Evolutionary conservation across 164 flowering plant species (phyloP).

Genomic region (Amborella trichopoda): DNA sequence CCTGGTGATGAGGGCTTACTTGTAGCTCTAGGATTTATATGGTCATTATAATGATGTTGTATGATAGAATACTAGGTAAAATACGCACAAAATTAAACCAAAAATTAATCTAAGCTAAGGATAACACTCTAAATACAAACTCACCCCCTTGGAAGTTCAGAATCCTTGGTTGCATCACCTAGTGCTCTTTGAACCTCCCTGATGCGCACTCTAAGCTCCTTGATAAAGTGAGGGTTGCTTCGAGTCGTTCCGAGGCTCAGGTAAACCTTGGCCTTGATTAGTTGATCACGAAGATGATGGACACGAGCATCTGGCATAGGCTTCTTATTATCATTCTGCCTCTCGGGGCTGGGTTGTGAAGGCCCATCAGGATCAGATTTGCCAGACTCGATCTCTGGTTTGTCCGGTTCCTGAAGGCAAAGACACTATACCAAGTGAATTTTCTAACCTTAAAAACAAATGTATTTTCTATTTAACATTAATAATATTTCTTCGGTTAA

Average conservation of each 20-base stretch:
- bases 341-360: conserved; percentile 12
- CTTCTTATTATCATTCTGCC: conserved; percentile 17
- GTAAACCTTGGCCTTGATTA: conserved; percentile 60
- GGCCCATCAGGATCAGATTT: conserved; percentile 15
- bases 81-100: too few species aligned
- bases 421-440: conserved; percentile 18
- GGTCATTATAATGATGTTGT: too few species aligned
- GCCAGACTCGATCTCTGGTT: too few species aligned
- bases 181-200: conserved; percentile 65
- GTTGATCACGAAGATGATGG: conserved; percentile 65
- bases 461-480: not conserved
- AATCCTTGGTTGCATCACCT: conserved; percentile 70
- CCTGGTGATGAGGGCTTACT: too few species aligned
- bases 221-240: conserved; percentile 51
- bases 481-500: not conserved
- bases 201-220: conserved; percentile 58
- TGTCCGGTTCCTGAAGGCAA: conserved; percentile 13
- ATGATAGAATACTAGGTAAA: too few species aligned
- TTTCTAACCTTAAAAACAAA: conserved; percentile 4
- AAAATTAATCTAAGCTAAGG: too few species aligned
- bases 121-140: conserved; percentile 6
- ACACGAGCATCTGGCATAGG: conserved; percentile 38
- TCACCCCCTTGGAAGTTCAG: conserved; percentile 61
- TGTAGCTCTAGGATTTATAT: too few species aligned
- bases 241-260: conserved; percentile 49